Evolutionary conservation across 495 filamentous ascomycete species (phyloP), one percentile per base, ranked within the genome.

Genomic region (Lentithecium fluviatile): DNA sequence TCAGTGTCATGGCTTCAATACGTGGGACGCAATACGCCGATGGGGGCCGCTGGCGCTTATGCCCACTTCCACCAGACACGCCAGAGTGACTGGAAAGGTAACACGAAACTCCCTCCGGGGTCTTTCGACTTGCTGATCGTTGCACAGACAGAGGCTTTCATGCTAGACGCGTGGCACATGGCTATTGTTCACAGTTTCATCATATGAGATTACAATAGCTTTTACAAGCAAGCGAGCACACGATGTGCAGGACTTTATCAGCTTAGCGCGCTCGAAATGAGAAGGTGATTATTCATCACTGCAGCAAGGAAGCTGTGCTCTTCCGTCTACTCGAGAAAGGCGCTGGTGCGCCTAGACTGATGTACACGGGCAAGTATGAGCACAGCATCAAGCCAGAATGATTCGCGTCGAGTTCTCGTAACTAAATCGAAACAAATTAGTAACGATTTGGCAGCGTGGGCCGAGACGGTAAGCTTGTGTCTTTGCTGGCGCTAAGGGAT

Each of bases 201-300:
- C 42, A 64, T 79, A 46, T 76, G 79, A 32, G 70, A 69, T 8
- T 72, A 80, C 10, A 82, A 81, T 56, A 70, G 71, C 32, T 74
- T 80, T 40, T 78, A 77, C 64, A 66, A 77, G 17, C 78, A 80
- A 67, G 74, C 77, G 50, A n/a, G 23, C 45, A 17, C 13, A 56
- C 7, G 58, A 72, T 50, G 64, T 69, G 53, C 55, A 61, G 15
- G 58, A 70, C 10, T 77, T 80, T 55, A 67, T 82, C 45, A 53
- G 67, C 20, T 78, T 65, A 60, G 37, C 60, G 60, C 25, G 66
- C 63, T 38, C 61, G 61, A 23, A 61, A 58, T 24, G 78, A 45
- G 5, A 36, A 45, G 36, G 23, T 82, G 7, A 64, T 77, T 62
- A 13, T 68, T 19, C 79, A 81, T 57, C 78, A 80, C 68, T 19